phyloP scores from a whole-genome alignment of 2,329 filamentous ascomycete genomes.

The Chlorencoelia australis region DNA sequence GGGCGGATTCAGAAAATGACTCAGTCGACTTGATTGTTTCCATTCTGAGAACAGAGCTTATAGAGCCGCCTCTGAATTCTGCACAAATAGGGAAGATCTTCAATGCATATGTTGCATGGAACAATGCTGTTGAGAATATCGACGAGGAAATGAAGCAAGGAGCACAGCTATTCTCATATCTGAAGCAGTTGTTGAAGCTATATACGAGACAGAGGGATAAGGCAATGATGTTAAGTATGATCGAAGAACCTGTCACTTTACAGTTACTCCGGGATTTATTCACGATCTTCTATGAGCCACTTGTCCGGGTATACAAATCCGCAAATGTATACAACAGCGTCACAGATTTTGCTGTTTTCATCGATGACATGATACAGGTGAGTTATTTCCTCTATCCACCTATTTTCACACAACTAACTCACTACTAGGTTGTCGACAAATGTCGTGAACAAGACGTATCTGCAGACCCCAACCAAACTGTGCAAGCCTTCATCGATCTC shows the following conservation, averaged over 20 bases:
- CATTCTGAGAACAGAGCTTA: constrained; percentile 68
- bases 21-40: constrained; percentile 77
- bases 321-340: constrained; percentile 97
- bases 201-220: constrained; percentile 89
- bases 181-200: constrained; percentile 91
- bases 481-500: constrained; percentile 94
- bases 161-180: constrained; percentile 82
- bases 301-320: constrained; percentile 95
- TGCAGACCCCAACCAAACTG: constrained; percentile 94
- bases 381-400: constrained; percentile 11
- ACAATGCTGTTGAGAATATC: constrained; percentile 82
- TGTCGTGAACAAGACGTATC: constrained; percentile 70
- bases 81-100: constrained; percentile 77
- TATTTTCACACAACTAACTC: constrained; percentile 11
- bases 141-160: constrained; percentile 83
- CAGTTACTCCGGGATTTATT: constrained; percentile 92
- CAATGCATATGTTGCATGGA: constrained; percentile 95
- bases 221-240: constrained; percentile 90
- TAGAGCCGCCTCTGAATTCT: constrained; percentile 59
- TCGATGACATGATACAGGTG: constrained; percentile 84
- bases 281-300: constrained; percentile 96
- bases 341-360: constrained; percentile 87
- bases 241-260: constrained; percentile 96
- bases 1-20: constrained; percentile 62
- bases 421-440: constrained; percentile 47